Evolutionary conservation across 2,329 filamentous ascomycete species (phyloP), one percentile per base, ranked within the genome.

Genomic region (Colletotrichum acutatum): DNA sequence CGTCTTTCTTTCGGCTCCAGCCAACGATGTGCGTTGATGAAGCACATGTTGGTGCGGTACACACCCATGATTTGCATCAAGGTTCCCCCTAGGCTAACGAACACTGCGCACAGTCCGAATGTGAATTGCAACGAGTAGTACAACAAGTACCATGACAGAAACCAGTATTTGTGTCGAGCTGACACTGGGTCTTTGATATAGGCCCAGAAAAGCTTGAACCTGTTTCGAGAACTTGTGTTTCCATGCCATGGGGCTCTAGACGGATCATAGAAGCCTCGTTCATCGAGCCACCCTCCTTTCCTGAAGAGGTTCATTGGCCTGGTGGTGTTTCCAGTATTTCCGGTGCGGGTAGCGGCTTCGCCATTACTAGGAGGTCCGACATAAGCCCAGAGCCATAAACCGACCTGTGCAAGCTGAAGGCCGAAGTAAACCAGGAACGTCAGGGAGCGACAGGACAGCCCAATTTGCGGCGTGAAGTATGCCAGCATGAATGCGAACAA

Each of bases 61-160:
- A 46, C 42, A 0, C 42, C 42, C 5, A 46, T 46, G 42, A 46
- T 46, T n/a, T 46, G 42, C 42, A 46, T 46, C 42, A 46, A 46
- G 1, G 42, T 46, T 0, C 19, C 42, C 0, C 42, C 42, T 0
- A 46, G 42, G 2, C 42, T 46, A 2, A 46, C 42, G 1, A 46
- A 19, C 0, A 46, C 42, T 0, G 42, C 42, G 7, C 42, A 0
- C 42, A 46, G 7, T 4, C 42, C 42, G 1, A 46, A 46, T 0
- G 4, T 46, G 5, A 46, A 0, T 46, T 46, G 42, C 42, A 46
- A 8, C 3, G 42, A 46, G 19, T 46, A 46, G 42, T 46, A 34
- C 3, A 32, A 11, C 3, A 9, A 32, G 30, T 2, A 32, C 30
- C 30, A 32, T 6, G 6, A 28, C 28, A 28, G 6, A 6, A 28